phyloP scores from a whole-genome alignment of 257 asterid genomes.

The Solanum pimpinellifolium region DNA sequence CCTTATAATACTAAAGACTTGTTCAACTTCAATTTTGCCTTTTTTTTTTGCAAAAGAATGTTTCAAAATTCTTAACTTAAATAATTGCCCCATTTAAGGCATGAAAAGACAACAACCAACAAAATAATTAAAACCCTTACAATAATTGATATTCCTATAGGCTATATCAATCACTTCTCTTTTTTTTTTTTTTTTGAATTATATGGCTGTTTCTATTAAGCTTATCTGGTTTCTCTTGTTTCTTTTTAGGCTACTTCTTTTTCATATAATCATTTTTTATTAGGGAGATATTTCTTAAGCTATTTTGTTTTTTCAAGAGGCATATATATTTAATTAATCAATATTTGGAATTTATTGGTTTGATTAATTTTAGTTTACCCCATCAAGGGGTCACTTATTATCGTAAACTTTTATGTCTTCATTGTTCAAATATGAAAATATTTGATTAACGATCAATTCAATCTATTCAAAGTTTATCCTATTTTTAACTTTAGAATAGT shows the following conservation, averaged over 20 bases:
- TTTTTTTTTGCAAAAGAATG: neutral
- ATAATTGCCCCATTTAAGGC: neutral
- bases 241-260: neutral
- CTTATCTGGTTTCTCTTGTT: neutral
- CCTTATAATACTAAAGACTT: neutral
- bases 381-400: neutral
- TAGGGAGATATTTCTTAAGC: neutral
- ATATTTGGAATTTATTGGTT: neutral
- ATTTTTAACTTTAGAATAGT: neutral
- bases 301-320: neutral
- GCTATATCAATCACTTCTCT: neutral
- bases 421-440: neutral
- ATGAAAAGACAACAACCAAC: neutral
- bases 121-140: neutral
- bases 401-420: neutral
- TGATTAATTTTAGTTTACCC: neutral
- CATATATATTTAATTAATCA: neutral
- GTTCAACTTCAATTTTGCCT: neutral
- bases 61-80: neutral
- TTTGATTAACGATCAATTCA: neutral
- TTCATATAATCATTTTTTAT: neutral
- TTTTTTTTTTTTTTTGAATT: no score
- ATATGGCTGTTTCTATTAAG: neutral
- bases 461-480: neutral
- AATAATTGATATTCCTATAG: neutral